Conservation (phyloP, 2,329 filamentous ascomycete species). For the Podosphaera fusca region DNA sequence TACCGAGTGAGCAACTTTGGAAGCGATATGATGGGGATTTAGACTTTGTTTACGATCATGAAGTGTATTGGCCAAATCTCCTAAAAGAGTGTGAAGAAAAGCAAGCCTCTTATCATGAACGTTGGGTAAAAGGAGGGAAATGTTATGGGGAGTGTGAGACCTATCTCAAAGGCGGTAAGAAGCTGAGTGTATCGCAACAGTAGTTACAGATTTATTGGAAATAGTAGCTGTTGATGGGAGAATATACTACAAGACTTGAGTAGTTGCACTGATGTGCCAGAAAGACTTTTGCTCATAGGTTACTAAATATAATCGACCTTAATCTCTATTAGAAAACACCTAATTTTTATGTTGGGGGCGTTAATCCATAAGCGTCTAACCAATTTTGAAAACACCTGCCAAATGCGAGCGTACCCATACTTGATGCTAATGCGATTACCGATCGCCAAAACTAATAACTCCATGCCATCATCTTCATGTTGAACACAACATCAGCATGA, state of each 20-base stretch:
- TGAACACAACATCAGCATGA: constrained; percentile 9
- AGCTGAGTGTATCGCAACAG: constrained; percentile 8
- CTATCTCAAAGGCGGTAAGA: constrained; percentile 47
- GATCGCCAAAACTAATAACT: too few species aligned
- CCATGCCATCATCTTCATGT: neutral
- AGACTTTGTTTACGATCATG: constrained; percentile 80
- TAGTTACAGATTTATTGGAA: neutral
- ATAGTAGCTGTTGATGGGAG: too few species aligned
- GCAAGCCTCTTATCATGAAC: constrained; percentile 34
- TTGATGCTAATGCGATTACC: too few species aligned
- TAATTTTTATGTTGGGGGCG: too few species aligned
- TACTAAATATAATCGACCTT: too few species aligned
- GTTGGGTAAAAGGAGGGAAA: constrained; percentile 66
- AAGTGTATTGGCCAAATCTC: constrained; percentile 71
- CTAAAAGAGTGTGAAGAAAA: constrained; percentile 44
- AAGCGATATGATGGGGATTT: constrained; percentile 51
- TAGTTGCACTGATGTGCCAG: too few species aligned
- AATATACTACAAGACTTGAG: too few species aligned
- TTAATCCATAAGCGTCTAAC: too few species aligned
- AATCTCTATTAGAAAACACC: too few species aligned
- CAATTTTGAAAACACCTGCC: too few species aligned
- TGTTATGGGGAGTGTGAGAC: constrained; percentile 68
- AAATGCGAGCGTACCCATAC: too few species aligned
- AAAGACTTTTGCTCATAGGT: too few species aligned
- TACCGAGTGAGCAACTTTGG: constrained; percentile 66